A percentile compares a stretch with the other conserved stretches of the same genome.
These are phyloP conservation scores for Alternaria rosae DNA, from an alignment of 2,329 filamentous ascomycete species.

Conservation along the genomic window DNA sequence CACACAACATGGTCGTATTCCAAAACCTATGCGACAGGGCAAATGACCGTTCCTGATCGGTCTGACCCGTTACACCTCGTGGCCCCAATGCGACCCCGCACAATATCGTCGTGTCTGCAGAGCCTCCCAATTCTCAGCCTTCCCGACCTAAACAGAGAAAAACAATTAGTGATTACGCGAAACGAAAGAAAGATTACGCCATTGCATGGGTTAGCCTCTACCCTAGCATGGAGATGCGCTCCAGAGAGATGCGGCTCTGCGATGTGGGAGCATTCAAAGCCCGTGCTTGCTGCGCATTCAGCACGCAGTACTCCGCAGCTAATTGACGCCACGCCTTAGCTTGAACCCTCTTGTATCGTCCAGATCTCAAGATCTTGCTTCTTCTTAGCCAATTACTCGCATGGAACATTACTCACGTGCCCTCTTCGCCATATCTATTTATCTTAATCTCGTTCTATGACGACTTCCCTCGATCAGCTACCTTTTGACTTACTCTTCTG, in stretches of 20 bases:
- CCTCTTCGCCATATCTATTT: neutral
- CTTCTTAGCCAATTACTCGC: neutral
- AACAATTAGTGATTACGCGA: neutral
- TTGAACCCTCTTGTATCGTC: neutral
- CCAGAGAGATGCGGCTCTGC: neutral
- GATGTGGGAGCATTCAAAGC: neutral
- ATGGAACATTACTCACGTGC: neutral
- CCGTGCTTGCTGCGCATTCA: neutral
- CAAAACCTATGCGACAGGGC: neutral
- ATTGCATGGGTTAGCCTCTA: neutral
- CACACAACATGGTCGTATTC: neutral
- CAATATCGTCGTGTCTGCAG: neutral
- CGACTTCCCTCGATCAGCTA: conserved; percentile 53
- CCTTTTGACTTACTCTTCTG: conserved; percentile 72
- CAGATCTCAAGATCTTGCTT: neutral
- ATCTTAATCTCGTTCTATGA: conserved; percentile 31
- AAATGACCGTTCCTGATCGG: neutral
- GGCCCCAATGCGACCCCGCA: neutral
- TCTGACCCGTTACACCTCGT: neutral
- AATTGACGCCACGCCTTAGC: neutral
- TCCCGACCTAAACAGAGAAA: neutral
- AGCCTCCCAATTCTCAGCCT: neutral
- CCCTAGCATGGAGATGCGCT: neutral
- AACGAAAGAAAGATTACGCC: fast-evolving
- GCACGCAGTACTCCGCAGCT: neutral